A percentile compares a stretch with the other conserved stretches of the same genome.
Evolutionary conservation across 2,329 filamentous ascomycete species (phyloP).

Genomic region (Colletotrichum sp.): DNA sequence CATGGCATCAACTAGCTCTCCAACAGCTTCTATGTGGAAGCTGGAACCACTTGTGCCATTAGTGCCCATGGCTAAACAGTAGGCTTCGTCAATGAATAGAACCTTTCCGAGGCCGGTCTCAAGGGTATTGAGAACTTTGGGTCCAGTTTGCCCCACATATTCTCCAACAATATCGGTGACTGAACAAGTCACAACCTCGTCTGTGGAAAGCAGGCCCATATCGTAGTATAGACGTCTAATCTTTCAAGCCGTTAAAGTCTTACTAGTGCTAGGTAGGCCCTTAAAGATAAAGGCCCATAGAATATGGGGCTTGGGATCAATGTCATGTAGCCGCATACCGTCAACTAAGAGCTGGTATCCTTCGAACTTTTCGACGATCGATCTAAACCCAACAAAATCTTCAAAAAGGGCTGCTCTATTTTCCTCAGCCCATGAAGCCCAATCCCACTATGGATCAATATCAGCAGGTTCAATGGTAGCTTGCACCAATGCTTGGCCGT

Average conservation of each 20-base stretch:
- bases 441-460: slow-evolving; percentile 51
- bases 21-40: slow-evolving; percentile 44
- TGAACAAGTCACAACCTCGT: slow-evolving; percentile 58
- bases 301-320: slow-evolving; percentile 58
- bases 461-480: slow-evolving; percentile 27
- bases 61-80: slow-evolving; percentile 45
- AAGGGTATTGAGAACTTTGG: slow-evolving; percentile 55
- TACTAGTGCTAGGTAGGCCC: slow-evolving; percentile 64
- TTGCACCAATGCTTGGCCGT: slow-evolving; percentile 11
- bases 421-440: slow-evolving; percentile 27
- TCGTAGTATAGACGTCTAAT: slow-evolving; percentile 65
- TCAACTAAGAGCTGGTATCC: slow-evolving; percentile 57
- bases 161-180: slow-evolving; percentile 59
- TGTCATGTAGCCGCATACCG: slow-evolving; percentile 52
- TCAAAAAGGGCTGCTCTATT: slow-evolving; percentile 51
- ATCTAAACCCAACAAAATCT: slow-evolving; percentile 62
- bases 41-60: slow-evolving; percentile 30
- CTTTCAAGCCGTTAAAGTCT: slow-evolving; percentile 61
- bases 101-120: slow-evolving; percentile 59
- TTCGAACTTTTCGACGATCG: slow-evolving; percentile 56
- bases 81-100: slow-evolving; percentile 62
- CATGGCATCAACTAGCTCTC: slow-evolving; percentile 31
- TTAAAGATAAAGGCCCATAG: slow-evolving; percentile 64
- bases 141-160: slow-evolving; percentile 62
- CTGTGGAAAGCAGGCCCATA: slow-evolving; percentile 57